phyloP scores from a whole-genome alignment of 768 basidiomycete species.

The Suillus variegatus region DNA sequence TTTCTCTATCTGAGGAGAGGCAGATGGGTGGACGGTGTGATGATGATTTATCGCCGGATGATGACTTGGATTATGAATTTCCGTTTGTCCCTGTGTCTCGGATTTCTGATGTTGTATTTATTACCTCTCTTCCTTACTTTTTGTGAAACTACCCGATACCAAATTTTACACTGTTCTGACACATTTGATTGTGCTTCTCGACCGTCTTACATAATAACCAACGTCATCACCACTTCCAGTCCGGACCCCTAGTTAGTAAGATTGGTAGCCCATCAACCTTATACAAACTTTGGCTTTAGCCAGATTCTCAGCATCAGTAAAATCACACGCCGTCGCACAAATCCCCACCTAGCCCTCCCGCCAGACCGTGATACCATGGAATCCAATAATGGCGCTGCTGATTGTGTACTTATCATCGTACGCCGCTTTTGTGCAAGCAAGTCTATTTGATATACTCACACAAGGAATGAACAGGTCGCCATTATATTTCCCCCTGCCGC shows the following conservation, averaged over 20 bases:
- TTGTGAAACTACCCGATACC: not conserved
- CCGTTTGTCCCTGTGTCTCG: not conserved
- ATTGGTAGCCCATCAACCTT: too few species aligned
- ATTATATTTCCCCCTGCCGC: constrained; percentile 81
- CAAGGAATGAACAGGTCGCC: constrained; percentile 50
- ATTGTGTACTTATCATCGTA: not conserved
- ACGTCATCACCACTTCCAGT: too few species aligned
- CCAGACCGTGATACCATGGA: not conserved
- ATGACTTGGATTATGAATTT: constrained; percentile 16
- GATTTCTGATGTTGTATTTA: not conserved
- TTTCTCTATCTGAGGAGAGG: constrained; percentile 62
- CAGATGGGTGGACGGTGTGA: constrained; percentile 1
- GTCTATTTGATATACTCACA: not conserved
- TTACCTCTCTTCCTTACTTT: constrained; percentile 7
- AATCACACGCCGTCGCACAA: not conserved
- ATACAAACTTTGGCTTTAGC: too few species aligned
- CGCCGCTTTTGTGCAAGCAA: not conserved
- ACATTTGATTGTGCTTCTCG: not conserved
- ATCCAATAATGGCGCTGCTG: not conserved
- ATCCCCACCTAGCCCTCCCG: not conserved
- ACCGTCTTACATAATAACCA: too few species aligned
- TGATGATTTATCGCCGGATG: not conserved
- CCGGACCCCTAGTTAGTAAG: too few species aligned
- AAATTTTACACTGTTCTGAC: not conserved
- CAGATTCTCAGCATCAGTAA: too few species aligned